A percentile compares a stretch with the other conserved stretches of the same genome.
Evolutionary conservation across 345 rosid species (phyloP).

Genomic region (Passiflora organensis): DNA sequence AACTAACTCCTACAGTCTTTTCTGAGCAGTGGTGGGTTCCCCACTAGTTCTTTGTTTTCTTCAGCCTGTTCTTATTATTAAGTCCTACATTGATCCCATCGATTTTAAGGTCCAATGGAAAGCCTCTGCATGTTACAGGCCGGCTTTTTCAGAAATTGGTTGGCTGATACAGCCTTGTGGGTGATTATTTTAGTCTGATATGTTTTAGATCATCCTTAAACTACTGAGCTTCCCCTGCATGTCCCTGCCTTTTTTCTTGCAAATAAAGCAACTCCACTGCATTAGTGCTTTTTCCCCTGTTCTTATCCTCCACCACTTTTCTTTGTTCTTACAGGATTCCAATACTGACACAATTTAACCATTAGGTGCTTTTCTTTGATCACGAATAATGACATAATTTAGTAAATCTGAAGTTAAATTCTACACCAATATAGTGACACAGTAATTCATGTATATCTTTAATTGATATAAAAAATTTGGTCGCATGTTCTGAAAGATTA

Average conservation of each 20-base stretch:
- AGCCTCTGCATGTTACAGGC: neutral
- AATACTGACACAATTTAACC: neutral
- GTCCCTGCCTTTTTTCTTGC: neutral
- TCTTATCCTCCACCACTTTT: neutral
- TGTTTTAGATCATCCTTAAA: neutral
- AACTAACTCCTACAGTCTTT: slow-evolving; percentile 9
- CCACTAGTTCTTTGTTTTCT: slow-evolving; percentile 1
- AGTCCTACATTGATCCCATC: neutral
- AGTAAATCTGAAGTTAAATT: no score
- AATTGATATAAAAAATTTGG: no score
- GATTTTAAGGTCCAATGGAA: neutral
- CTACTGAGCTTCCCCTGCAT: neutral
- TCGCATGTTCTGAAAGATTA: no score
- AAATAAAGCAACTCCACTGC: slow-evolving; percentile 2
- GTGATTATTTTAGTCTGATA: neutral
- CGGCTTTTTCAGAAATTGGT: neutral
- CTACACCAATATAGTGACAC: no score
- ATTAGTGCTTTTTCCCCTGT: no score
- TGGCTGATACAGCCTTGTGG: neutral
- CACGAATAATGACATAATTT: no score
- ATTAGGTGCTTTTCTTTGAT: no score
- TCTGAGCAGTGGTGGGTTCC: slow-evolving; percentile 22
- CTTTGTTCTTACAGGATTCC: neutral
- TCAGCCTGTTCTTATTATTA: neutral
- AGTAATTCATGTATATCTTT: no score